A percentile compares a stretch with the other conserved stretches of the same genome.
These are phyloP conservation scores for Orbilia oligospora DNA, from an alignment of 2,329 filamentous ascomycete species.

Conservation along the genomic window DNA sequence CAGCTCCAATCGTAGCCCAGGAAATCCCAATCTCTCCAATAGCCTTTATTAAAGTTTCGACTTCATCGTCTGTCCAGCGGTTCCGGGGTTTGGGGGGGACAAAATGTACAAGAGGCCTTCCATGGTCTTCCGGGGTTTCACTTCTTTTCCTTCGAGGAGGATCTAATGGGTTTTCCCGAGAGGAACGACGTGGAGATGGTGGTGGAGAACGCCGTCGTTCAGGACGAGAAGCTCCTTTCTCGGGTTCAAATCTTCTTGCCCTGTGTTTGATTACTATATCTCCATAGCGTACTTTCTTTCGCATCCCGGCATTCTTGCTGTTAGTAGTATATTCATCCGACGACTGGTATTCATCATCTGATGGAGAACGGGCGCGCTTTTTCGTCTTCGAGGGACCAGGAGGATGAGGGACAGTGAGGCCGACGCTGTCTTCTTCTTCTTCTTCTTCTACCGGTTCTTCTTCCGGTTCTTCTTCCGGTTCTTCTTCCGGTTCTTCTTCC, in stretches of 20 bases:
- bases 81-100: background rate
- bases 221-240: constrained; percentile 7
- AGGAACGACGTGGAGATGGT: background rate
- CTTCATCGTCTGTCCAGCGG: constrained; percentile 11
- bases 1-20: constrained; percentile 44
- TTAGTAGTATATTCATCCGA: constrained; percentile 16
- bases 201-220: background rate
- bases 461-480: too few species aligned
- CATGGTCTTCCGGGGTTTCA: background rate
- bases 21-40: background rate
- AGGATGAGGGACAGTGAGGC: background rate
- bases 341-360: constrained; percentile 7
- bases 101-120: background rate
- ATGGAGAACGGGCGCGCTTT: background rate
- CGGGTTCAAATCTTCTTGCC: constrained; percentile 18
- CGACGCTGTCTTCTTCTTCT: background rate
- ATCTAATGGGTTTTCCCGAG: too few species aligned
- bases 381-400: background rate
- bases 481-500: too few species aligned
- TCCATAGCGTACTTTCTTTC: constrained; percentile 19
- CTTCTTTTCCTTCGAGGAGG: background rate
- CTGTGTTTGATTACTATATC: background rate
- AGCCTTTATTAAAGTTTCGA: background rate
- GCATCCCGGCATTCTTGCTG: background rate
- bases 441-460: too few species aligned